Evolutionary conservation across 495 filamentous ascomycete genomes (phyloP).

Genomic region (Patellaria atrata): DNA sequence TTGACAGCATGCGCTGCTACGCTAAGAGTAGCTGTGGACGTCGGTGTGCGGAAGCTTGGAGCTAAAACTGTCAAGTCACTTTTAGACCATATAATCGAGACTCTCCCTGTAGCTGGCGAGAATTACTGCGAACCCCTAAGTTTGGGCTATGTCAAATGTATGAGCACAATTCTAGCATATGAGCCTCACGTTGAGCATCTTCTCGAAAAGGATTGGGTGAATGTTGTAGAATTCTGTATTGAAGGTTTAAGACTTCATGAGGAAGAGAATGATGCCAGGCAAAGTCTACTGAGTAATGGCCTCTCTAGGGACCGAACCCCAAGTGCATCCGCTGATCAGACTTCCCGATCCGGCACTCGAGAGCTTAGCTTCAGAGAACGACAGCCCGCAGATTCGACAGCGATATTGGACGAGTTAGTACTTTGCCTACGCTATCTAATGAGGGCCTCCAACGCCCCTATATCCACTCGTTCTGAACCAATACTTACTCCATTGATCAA

Average conservation of each 20-base stretch:
- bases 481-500: slow-evolving; percentile 44
- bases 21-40: slow-evolving; percentile 53
- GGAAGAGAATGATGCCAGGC: no score
- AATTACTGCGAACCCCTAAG: slow-evolving; percentile 57
- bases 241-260: no score
- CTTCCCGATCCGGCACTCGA: no score
- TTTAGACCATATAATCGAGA: slow-evolving; percentile 68
- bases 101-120: slow-evolving; percentile 45
- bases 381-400: no score
- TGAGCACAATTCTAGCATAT: slow-evolving; percentile 53
- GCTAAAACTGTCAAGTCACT: slow-evolving; percentile 62
- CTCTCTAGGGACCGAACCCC: slow-evolving; percentile 9
- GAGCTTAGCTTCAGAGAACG: no score
- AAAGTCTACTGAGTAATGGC: no score
- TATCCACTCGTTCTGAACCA: slow-evolving; percentile 40
- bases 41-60: slow-evolving; percentile 52
- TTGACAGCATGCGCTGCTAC: slow-evolving; percentile 58
- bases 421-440: slow-evolving; percentile 52
- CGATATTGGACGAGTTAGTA: slow-evolving; percentile 29
- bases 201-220: slow-evolving; percentile 49
- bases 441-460: slow-evolving; percentile 53
- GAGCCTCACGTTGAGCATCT: slow-evolving; percentile 69
- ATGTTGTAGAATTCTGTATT: slow-evolving; percentile 52
- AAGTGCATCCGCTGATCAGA: slow-evolving; percentile 5
- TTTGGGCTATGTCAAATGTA: slow-evolving; percentile 62